Conservation (phyloP, 768 basidiomycete genomes). For the Suillus bovinus region DNA sequence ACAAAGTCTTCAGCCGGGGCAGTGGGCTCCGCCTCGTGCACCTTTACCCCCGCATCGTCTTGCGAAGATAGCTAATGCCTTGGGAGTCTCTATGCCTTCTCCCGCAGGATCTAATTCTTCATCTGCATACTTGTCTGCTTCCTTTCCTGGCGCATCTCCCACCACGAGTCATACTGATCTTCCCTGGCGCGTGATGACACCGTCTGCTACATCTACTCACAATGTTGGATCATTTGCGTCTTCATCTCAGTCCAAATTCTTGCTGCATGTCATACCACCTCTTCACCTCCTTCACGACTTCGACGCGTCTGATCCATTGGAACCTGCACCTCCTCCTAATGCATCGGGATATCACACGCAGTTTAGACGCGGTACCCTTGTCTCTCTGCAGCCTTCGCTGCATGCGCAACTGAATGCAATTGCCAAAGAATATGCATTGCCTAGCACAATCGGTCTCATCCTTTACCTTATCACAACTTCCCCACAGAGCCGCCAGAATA, state of each 20-base stretch:
- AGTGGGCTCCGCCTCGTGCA: slow-evolving; percentile 65
- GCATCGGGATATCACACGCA: slow-evolving; percentile 79
- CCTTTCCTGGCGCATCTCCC: slow-evolving; percentile 18
- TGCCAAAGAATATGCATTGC: slow-evolving; percentile 90
- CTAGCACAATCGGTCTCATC: slow-evolving; percentile 79
- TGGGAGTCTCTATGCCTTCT: slow-evolving; percentile 76
- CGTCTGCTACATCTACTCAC: slow-evolving; percentile 42
- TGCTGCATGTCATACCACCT: slow-evolving; percentile 86
- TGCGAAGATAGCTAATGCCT: slow-evolving; percentile 82
- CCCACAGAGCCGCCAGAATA: slow-evolving; percentile 19
- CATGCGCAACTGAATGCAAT: slow-evolving; percentile 84
- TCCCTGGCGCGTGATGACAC: slow-evolving; percentile 51
- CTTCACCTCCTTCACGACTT: slow-evolving; percentile 66
- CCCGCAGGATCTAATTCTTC: slow-evolving; percentile 44
- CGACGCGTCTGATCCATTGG: slow-evolving; percentile 39
- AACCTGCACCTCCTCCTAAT: slow-evolving; percentile 50
- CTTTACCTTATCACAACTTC: slow-evolving; percentile 70
- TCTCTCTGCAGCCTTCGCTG: slow-evolving; percentile 82
- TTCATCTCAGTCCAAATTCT: slow-evolving; percentile 57
- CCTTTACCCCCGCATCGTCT: slow-evolving; percentile 77
- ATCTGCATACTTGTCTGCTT: slow-evolving; percentile 14
- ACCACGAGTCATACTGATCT: slow-evolving; percentile 30
- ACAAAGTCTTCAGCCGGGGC: slow-evolving; percentile 16
- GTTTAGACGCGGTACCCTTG: slow-evolving; percentile 81
- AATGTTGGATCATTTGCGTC: slow-evolving; percentile 36